phyloP scores from a whole-genome alignment of 148 eudicot genomes.

The Arctostaphylos glauca region DNA sequence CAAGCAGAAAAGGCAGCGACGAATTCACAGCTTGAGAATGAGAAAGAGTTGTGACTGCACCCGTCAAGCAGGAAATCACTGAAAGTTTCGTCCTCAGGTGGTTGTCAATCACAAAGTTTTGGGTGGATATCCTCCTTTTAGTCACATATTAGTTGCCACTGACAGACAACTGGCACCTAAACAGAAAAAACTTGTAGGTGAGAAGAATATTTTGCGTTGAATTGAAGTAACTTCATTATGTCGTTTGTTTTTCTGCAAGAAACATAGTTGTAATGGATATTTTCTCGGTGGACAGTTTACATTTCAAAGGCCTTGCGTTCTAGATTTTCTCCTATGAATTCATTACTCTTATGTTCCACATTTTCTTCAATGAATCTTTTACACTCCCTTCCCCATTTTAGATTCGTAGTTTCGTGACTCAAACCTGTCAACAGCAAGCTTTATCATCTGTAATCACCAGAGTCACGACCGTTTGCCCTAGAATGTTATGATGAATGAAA shows the following conservation, averaged over 20 bases:
- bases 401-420: background rate
- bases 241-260: background rate
- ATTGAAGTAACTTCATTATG: background rate
- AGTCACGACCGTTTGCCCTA: too few relatives aligned
- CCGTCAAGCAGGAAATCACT: background rate
- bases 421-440: too few relatives aligned
- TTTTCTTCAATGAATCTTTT: too few relatives aligned
- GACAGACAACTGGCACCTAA: background rate
- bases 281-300: background rate
- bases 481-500: too few relatives aligned
- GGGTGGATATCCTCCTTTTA: background rate
- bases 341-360: too few relatives aligned
- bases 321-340: background rate
- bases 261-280: too few relatives aligned
- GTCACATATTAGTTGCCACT: background rate
- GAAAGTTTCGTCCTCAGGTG: background rate
- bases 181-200: background rate
- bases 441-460: too few relatives aligned
- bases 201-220: background rate
- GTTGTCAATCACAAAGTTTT: background rate
- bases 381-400: background rate
- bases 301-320: background rate
- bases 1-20: constrained; percentile 74
- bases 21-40: constrained; percentile 38
- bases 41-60: constrained; percentile 43